Conservation (phyloP, 257 asterid species). For the Nicotiana noctiflora region DNA sequence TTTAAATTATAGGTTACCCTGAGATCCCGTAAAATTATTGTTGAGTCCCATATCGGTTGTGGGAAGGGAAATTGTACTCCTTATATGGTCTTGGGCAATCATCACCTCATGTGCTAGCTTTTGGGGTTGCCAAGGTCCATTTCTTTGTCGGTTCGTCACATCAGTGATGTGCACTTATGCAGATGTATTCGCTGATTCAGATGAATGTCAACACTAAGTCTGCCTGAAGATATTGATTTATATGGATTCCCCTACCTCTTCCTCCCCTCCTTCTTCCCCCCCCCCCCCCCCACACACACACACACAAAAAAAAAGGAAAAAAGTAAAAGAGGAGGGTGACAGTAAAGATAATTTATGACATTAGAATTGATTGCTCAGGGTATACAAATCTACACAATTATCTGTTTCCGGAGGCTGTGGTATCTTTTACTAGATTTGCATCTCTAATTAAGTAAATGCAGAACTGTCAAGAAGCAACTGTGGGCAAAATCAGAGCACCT, state of each 20-base stretch:
- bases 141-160: too few relatives aligned
- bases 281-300: too few relatives aligned
- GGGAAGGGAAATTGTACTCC: too few relatives aligned
- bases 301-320: too few relatives aligned
- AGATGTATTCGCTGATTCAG: neutral
- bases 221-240: neutral
- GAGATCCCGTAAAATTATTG: neutral
- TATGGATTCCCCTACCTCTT: neutral
- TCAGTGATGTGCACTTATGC: neutral
- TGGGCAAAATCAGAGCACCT: neutral
- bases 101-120: too few relatives aligned
- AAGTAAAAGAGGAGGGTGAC: neutral
- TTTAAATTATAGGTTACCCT: neutral
- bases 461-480: neutral
- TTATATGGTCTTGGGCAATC: too few relatives aligned
- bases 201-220: neutral
- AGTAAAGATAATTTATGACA: neutral
- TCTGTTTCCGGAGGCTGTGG: neutral
- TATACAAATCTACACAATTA: neutral
- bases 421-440: neutral
- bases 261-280: too few relatives aligned
- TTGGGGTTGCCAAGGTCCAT: too few relatives aligned
- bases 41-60: too few relatives aligned
- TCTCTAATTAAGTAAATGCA: neutral
- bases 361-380: neutral